A percentile compares a stretch with the other conserved stretches of the same genome.
These are phyloP conservation scores for Pyricularia sp. DNA, from an alignment of 2,329 filamentous ascomycete species.

Conservation along the genomic window DNA sequence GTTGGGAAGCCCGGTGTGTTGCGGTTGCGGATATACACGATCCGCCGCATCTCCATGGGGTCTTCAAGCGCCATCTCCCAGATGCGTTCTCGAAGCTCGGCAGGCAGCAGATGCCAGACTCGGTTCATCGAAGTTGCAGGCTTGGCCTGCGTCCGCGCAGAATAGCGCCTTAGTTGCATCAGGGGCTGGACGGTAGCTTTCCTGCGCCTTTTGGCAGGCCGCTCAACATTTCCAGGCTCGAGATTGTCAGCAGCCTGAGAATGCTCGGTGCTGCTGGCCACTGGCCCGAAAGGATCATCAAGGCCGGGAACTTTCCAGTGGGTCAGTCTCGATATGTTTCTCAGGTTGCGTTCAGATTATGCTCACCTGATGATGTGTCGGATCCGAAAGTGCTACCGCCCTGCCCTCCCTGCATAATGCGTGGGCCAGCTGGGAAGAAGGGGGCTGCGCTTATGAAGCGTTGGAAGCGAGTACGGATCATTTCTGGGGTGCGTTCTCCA, in stretches of 20 bases:
- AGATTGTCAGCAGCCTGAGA: neutral
- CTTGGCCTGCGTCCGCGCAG: neutral
- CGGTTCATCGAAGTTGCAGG: neutral
- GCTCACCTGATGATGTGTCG: neutral
- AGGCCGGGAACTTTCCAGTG: neutral
- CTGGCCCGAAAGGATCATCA: neutral
- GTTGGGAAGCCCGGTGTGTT: neutral
- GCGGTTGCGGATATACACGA: slow-evolving; percentile 1
- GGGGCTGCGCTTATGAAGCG: neutral
- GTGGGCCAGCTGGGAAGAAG: too few relatives aligned
- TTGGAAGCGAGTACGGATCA: neutral
- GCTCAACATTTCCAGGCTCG: neutral
- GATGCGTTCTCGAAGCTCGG: neutral
- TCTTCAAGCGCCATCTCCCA: slow-evolving; percentile 1
- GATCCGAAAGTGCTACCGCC: neutral
- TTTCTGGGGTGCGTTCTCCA: neutral
- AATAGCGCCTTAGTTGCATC: neutral
- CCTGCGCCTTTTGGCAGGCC: neutral
- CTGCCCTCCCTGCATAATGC: too few relatives aligned
- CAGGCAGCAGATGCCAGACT: neutral
- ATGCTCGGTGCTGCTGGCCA: neutral
- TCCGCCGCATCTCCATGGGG: neutral
- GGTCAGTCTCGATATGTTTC: neutral
- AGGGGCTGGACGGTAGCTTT: neutral
- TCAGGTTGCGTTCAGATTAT: neutral